Evolutionary conservation across 1,284 basidiomycete genomes (phyloP), one percentile per base, ranked within the genome.

Genomic region (Ganoderma lingzhi): DNA sequence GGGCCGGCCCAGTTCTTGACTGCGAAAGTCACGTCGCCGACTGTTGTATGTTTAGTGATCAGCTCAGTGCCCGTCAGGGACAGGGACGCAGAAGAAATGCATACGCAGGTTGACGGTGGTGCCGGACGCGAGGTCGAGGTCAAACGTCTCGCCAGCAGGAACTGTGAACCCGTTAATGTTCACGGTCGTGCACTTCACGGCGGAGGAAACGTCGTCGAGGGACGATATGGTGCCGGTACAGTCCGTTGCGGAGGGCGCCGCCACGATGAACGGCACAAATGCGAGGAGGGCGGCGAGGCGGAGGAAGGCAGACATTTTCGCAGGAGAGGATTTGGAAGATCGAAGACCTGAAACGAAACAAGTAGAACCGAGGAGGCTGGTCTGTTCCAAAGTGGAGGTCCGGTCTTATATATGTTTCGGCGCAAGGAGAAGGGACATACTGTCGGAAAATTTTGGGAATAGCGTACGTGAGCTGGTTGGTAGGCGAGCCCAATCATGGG

Each of bases 211-310:
- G 63, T 82, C 81, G 64, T 66, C 62, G 32, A 82, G 65, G 3
- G 82, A 82, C 32, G 79, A 74, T 66, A 82, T 82, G 1, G 74
- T 77, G 35, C 81, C 79, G 0, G 76, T 75, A 69, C 82, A 82
- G 28, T 68, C 68, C 37, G 35, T 71, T 42, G 69, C 64, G 4
- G 68, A 48, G 37, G 71, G 66, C 1, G 64, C 53, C 5, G 70
- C 72, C 15, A 69, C n/a, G 53, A 68, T 44, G 35, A 64, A 64
- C n/a, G 48, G 70, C 1, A 66, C 62, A n/a, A 71, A 55, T 32
- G 64, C 62, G 44, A 73, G 64, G 37, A 71, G 66, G 1, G 70
- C 45, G 32, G 70, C 64, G 61, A 73, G 64, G 63, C 70, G 70
- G 63, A 70, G 41, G 66, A 73, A 70, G 62, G 70, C 39, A 5